Evolutionary conservation across 768 basidiomycete genomes (phyloP).

Genomic region (Pleurotus tuber-regium): DNA sequence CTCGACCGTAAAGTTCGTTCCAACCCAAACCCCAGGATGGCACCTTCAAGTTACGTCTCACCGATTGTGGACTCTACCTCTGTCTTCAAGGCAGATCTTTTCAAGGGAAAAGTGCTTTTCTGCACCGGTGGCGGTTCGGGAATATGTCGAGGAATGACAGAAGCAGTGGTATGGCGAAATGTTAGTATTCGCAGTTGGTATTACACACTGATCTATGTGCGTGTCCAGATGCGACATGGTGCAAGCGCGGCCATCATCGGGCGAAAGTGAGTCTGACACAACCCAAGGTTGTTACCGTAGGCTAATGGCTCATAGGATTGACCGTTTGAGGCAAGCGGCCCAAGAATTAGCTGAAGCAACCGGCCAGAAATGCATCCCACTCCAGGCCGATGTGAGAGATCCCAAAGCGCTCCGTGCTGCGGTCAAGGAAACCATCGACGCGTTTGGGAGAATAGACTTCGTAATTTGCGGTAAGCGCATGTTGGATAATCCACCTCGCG

Average conservation of each 20-base stretch:
- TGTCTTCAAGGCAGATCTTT: constrained; percentile 77
- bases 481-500: constrained; percentile 10
- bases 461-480: constrained; percentile 91
- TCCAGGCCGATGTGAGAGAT: constrained; percentile 81
- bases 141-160: constrained; percentile 88
- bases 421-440: constrained; percentile 68
- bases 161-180: constrained; percentile 62
- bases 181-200: not conserved
- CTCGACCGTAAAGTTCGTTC: not conserved
- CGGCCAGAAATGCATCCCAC: constrained; percentile 66
- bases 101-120: constrained; percentile 88
- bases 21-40: constrained; percentile 28
- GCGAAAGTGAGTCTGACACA: constrained; percentile 60
- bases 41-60: constrained; percentile 37
- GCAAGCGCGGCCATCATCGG: constrained; percentile 82
- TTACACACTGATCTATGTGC: not conserved
- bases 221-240: constrained; percentile 76
- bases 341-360: constrained; percentile 69
- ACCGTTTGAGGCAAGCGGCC: constrained; percentile 68
- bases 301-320: constrained; percentile 45
- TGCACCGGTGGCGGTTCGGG: constrained; percentile 93
- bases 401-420: constrained; percentile 72
- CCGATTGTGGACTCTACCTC: constrained; percentile 52
- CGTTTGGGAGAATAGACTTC: constrained; percentile 88
- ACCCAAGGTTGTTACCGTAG: not conserved